Conservation (phyloP, 1,284 basidiomycete genomes). For the Tranzscheliella williamsii region DNA sequence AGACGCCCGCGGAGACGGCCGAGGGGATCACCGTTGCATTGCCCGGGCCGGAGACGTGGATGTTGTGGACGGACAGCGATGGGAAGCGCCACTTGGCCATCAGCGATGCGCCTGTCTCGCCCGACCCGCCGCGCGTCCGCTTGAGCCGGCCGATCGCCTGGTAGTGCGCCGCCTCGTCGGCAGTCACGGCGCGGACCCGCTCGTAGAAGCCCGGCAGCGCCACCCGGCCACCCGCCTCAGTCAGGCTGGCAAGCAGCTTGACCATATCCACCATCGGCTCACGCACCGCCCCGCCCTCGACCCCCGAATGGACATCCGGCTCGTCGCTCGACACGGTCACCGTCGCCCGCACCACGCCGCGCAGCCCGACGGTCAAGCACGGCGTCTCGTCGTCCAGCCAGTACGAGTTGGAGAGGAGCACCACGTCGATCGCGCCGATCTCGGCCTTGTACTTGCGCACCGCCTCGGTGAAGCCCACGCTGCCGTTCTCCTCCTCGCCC, state of each 20-base stretch:
- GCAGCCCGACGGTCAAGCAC: constrained; percentile 90
- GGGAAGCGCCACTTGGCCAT: constrained; percentile 54
- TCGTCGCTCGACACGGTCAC: constrained; percentile 68
- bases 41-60: constrained; percentile 41
- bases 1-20: constrained; percentile 48
- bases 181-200: constrained; percentile 51
- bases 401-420: constrained; percentile 74
- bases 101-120: constrained; percentile 30
- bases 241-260: constrained; percentile 75
- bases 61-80: constrained; percentile 49
- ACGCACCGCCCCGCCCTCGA: constrained; percentile 82
- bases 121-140: not conserved
- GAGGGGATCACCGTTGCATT: constrained; percentile 53
- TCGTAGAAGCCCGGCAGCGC: constrained; percentile 83
- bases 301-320: constrained; percentile 83
- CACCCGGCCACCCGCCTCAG: constrained; percentile 66
- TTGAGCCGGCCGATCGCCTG: constrained; percentile 40
- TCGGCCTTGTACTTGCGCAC: constrained; percentile 71
- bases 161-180: constrained; percentile 59
- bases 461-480: constrained; percentile 77
- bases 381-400: constrained; percentile 95
- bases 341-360: constrained; percentile 85
- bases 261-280: constrained; percentile 94
- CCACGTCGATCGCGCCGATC: constrained; percentile 49
- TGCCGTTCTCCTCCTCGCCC: constrained; percentile 94